Conservation (phyloP, 2,329 filamentous ascomycete genomes). For the Paraphaeosphaeria sporulosa region DNA sequence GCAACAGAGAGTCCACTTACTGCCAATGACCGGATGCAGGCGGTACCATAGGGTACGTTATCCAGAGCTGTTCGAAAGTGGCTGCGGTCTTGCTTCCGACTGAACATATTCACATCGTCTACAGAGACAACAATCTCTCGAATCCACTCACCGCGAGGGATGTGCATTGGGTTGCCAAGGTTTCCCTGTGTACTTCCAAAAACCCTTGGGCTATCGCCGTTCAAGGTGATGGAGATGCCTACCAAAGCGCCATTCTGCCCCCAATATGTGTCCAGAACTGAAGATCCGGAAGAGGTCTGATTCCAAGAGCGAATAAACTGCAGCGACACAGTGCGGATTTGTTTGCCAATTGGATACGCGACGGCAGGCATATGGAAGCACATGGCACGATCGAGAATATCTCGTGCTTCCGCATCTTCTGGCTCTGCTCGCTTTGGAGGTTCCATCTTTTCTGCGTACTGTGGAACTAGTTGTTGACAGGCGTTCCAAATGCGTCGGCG, state of each 20-base stretch:
- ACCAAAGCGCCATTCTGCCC: not conserved
- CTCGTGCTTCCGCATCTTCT: not conserved
- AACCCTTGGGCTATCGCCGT: not conserved
- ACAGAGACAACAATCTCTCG: not conserved
- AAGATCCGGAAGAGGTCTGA: not conserved
- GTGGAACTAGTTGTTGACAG: not conserved
- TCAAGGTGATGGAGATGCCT: constrained; percentile 1
- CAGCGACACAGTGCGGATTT: not conserved
- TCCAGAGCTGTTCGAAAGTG: not conserved
- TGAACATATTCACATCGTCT: constrained; percentile 8
- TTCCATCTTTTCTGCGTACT: not conserved
- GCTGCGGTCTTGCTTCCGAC: not conserved
- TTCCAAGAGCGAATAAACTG: constrained; percentile 3
- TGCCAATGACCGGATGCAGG: not conserved
- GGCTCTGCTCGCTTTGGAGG: not conserved
- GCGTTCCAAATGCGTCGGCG: constrained; percentile 33
- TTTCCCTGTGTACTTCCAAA: constrained; percentile 3
- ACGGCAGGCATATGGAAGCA: not conserved
- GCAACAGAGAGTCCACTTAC: not conserved
- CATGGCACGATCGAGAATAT: not conserved
- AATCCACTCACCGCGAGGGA: not conserved
- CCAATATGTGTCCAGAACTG: not conserved
- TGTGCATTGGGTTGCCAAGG: not conserved
- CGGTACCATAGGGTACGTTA: not conserved
- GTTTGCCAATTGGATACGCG: not conserved